Conservation (phyloP, 768 basidiomycete genomes). For the Paxillus rubicundulus region DNA sequence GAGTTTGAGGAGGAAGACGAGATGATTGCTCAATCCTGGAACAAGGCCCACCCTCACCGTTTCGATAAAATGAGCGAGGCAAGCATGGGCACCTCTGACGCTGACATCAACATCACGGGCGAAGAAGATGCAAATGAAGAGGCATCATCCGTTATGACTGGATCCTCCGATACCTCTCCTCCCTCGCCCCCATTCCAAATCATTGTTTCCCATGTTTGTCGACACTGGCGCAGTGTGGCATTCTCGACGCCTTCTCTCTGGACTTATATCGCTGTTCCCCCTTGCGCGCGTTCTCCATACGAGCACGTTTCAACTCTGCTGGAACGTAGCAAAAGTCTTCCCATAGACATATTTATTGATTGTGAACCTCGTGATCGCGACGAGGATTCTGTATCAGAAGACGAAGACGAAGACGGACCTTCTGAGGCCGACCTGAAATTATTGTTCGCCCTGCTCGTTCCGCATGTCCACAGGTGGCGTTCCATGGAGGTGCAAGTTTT, state of each 20-base stretch:
- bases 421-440: constrained; percentile 19
- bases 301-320: constrained; percentile 46
- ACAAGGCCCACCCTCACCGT: neutral
- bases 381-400: constrained; percentile 22
- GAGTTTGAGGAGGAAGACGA: constrained; percentile 40
- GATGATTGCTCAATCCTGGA: neutral
- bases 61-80: constrained; percentile 35
- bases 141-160: too few species aligned
- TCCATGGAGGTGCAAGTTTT: constrained; percentile 46
- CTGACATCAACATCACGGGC: neutral
- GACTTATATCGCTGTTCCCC: constrained; percentile 38
- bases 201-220: constrained; percentile 61
- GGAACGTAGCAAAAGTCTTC: constrained; percentile 51
- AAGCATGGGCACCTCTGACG: constrained; percentile 16
- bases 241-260: constrained; percentile 55
- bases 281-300: constrained; percentile 37
- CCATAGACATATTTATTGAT: constrained; percentile 53
- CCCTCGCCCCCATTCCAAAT: constrained; percentile 43
- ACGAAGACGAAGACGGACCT: constrained; percentile 19
- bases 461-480: constrained; percentile 56
- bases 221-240: constrained; percentile 54
- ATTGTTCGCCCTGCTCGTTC: constrained; percentile 41
- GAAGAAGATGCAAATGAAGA: too few species aligned
- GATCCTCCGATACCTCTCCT: neutral
- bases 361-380: constrained; percentile 34